Conservation (phyloP, 2,329 filamentous ascomycete genomes). For the Pseudogymnoascus sp. region DNA sequence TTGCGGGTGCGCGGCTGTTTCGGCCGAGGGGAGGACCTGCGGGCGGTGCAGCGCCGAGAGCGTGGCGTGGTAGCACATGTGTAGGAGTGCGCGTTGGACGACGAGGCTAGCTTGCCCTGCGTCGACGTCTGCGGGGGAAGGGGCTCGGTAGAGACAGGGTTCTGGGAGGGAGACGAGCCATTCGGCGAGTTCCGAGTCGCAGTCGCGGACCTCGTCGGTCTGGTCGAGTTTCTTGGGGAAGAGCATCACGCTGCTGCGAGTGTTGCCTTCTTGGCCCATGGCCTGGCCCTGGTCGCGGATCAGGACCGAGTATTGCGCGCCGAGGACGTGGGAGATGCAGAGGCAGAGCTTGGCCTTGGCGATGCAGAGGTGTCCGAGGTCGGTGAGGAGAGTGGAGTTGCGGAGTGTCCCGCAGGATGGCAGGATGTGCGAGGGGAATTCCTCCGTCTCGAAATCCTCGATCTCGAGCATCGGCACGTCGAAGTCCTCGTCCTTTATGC, state of each 20-base stretch:
- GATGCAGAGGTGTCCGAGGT: conserved; percentile 83
- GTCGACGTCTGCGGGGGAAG: conserved; percentile 49
- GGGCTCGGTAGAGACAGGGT: conserved; percentile 61
- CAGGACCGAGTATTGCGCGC: conserved; percentile 85
- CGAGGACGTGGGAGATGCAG: conserved; percentile 82
- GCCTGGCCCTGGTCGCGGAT: conserved; percentile 76
- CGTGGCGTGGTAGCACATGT: conserved; percentile 91
- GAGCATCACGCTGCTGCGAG: conserved; percentile 73
- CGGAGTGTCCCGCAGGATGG: conserved; percentile 64
- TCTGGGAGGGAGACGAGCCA: conserved; percentile 70
- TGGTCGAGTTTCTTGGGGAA: conserved; percentile 83
- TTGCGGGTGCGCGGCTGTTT: conserved; percentile 40
- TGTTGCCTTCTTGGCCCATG: conserved; percentile 66
- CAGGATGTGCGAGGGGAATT: conserved; percentile 62
- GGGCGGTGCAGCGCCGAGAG: conserved; percentile 86
- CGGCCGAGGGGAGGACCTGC: conserved; percentile 74
- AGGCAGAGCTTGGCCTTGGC: conserved; percentile 85
- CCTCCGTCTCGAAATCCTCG: conserved; percentile 73
- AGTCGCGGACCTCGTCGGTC: conserved; percentile 68
- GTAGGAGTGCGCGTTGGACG: conserved; percentile 76
- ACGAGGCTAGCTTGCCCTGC: conserved; percentile 52
- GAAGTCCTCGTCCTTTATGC: conserved; percentile 89
- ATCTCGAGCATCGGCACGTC: conserved; percentile 86
- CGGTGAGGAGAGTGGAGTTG: conserved; percentile 65
- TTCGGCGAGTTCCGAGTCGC: conserved; percentile 70